Conservation (phyloP, 2,329 filamentous ascomycete species). For the Verticillium tricorpus region DNA sequence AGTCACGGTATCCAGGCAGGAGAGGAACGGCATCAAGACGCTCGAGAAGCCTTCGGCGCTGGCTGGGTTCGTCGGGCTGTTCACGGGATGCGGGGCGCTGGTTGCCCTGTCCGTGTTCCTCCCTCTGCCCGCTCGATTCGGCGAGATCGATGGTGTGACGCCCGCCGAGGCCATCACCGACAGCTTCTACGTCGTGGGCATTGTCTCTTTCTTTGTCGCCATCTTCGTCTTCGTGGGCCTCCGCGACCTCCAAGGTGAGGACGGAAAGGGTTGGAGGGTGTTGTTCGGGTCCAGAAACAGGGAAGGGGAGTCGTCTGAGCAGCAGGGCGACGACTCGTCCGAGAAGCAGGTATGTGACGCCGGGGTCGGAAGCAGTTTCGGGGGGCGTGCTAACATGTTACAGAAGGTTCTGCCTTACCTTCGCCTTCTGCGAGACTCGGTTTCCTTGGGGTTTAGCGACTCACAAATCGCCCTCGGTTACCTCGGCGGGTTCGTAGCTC, state of each 20-base stretch:
- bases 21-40: conserved; percentile 15
- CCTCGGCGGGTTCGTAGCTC: conserved; percentile 88
- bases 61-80: conserved; percentile 86
- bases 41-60: conserved; percentile 50
- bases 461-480: conserved; percentile 82
- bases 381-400: not conserved
- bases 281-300: conserved; percentile 40
- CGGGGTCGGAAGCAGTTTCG: not conserved
- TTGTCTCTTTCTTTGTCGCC: conserved; percentile 67
- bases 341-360: conserved; percentile 19
- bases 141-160: conserved; percentile 64
- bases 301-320: conserved; percentile 15
- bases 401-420: conserved; percentile 49
- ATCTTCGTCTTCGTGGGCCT: conserved; percentile 76
- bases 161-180: conserved; percentile 71
- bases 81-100: conserved; percentile 87
- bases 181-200: conserved; percentile 83
- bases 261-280: conserved; percentile 66
- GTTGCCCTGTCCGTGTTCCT: conserved; percentile 79
- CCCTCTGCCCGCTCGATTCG: conserved; percentile 78
- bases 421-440: conserved; percentile 55
- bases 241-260: conserved; percentile 63
- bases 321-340: conserved; percentile 3
- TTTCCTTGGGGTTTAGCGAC: conserved; percentile 70
- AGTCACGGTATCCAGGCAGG: conserved; percentile 8